These are phyloP conservation scores for Closterium sp. DNA, from an alignment of 139 green algal species.

Conservation along the genomic window DNA sequence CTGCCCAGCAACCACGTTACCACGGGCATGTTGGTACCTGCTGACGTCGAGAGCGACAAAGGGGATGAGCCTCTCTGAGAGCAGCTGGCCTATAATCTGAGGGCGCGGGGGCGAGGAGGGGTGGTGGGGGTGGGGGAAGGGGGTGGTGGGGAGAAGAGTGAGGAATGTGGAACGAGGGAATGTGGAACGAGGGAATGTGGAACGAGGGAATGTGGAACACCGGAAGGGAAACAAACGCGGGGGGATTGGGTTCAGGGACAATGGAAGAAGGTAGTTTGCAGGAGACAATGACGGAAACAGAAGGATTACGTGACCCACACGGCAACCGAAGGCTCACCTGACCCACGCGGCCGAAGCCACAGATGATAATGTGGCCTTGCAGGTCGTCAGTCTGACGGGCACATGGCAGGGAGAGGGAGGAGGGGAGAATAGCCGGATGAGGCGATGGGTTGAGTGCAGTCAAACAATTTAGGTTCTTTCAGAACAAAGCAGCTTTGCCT, in stretches of 20 bases:
- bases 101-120: too few species aligned
- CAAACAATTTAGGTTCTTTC: neutral
- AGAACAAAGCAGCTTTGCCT: neutral
- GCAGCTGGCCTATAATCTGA: conserved; percentile 89
- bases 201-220: too few species aligned
- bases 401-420: neutral
- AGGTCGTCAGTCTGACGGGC: conserved; percentile 63
- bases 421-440: too few species aligned
- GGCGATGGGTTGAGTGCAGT: too few species aligned
- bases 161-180: neutral
- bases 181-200: too few species aligned
- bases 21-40: too few species aligned
- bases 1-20: too few species aligned
- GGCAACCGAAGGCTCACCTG: conserved; percentile 16
- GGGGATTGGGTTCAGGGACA: too few species aligned
- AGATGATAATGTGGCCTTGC: conserved; percentile 90
- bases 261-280: too few species aligned
- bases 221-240: too few species aligned
- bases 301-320: neutral
- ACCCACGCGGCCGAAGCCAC: conserved; percentile 78
- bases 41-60: conserved; percentile 94
- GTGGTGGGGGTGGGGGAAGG: neutral
- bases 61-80: conserved; percentile 91
- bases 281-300: too few species aligned
- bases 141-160: neutral